Base-by-base conservation (phyloP, 441 rosid species). In the Theobroma grandiflorum region DNA sequence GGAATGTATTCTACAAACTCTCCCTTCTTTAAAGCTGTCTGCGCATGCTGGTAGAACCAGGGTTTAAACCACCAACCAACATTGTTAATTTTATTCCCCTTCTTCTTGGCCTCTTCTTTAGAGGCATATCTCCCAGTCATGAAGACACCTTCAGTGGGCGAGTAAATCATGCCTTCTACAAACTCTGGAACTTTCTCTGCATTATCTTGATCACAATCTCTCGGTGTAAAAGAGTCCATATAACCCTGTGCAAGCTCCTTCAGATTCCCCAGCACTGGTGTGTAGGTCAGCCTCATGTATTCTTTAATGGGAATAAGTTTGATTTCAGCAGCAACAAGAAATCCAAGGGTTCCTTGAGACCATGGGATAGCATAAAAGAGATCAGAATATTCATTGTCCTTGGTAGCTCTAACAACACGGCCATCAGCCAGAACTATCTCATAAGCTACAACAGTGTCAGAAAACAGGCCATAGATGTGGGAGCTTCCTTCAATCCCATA, bases 401-500 rank as follows among this genome's bases (percentile, higher is more conserved):
- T 94, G 16, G 99, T 95, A 67, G 98, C 99, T 83, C 99, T 90
- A 43, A 97, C 99, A 70, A 97, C 94, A 40, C 78, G 88, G 2
- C 99, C 99, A 78, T 92, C 94, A 4, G 98, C 94, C 66, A 97
- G 84, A 78, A 97, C 98, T 16, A 95, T 90, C 90, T 97, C 99
- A 74, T 94, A 97, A 22, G 99, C 97, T 80, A 93, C 99, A 69
- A 97, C 98, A 9, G 99, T 97, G 63, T 95, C 99, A 0, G 99
- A 93, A 80, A 97, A 97, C 82, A 97, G 88, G 84, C 99, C 99
- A 70, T 94, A 90, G 62, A 97, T 57, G 87, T 95, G 99, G 79
- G 99, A 97, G 90, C 99, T 97, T 83, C 99, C 99, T 85, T 97
- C 99, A 8, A 97, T 95, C 64, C 99, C 99, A 65, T 97, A 95